Evolutionary conservation across 768 basidiomycete genomes (phyloP).

Genomic region (Boletus insuetus): DNA sequence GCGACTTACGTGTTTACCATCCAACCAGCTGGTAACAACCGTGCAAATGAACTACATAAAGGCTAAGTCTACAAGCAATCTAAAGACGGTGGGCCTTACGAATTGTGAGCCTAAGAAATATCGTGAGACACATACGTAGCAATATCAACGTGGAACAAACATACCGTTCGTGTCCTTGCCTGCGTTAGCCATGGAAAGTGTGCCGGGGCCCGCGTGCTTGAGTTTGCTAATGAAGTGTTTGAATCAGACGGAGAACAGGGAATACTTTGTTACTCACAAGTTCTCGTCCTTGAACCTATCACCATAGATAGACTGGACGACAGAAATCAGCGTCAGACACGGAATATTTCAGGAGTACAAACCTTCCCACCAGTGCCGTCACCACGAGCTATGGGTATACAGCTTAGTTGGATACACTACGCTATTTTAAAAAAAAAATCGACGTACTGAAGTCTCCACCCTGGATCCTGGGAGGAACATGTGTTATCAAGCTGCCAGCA

Average conservation of each 20-base stretch:
- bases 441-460: slow-evolving; percentile 95
- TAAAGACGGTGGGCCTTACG: slow-evolving; percentile 42
- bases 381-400: slow-evolving; percentile 54
- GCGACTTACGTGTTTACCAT: slow-evolving; percentile 74
- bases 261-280: slow-evolving; percentile 55
- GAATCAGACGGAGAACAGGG: neutral
- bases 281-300: slow-evolving; percentile 93
- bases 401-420: slow-evolving; percentile 10
- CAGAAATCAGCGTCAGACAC: slow-evolving; percentile 1
- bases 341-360: slow-evolving; percentile 5
- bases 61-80: neutral
- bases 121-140: neutral
- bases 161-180: slow-evolving; percentile 90
- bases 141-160: slow-evolving; percentile 3
- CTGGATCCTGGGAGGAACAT: slow-evolving; percentile 68
- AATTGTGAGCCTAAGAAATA: slow-evolving; percentile 73
- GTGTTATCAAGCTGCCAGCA: neutral
- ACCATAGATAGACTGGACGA: slow-evolving; percentile 79
- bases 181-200: slow-evolving; percentile 93
- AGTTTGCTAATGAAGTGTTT: slow-evolving; percentile 67
- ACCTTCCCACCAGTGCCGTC: slow-evolving; percentile 93
- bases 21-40: slow-evolving; percentile 82
- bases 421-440: neutral
- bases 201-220: slow-evolving; percentile 84
- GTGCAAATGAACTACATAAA: slow-evolving; percentile 84